Evolutionary conservation across 2,329 filamentous ascomycete genomes (phyloP).

Genomic region (Ceratocystiopsis sp.): DNA sequence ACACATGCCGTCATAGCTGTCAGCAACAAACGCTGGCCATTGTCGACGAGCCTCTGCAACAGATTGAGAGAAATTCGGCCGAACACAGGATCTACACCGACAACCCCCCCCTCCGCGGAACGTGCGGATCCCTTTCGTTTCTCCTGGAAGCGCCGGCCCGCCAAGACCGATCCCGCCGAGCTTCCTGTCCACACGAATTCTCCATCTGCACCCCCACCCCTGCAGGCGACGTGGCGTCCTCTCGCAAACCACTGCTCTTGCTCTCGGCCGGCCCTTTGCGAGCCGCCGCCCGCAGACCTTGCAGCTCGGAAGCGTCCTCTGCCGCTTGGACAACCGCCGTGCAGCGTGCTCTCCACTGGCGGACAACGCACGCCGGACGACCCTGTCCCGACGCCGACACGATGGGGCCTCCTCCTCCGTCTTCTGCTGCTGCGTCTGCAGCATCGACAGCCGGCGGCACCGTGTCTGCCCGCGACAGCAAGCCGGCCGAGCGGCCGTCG

Average conservation of each 20-base stretch:
- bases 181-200: too few relatives aligned
- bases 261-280: background rate
- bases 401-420: too few relatives aligned
- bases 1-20: too few relatives aligned
- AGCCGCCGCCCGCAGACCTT: background rate
- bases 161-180: too few relatives aligned
- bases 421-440: background rate
- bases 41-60: too few relatives aligned
- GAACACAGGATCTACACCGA: too few relatives aligned
- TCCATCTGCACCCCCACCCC: too few relatives aligned
- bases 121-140: too few relatives aligned
- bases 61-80: too few relatives aligned
- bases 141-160: too few relatives aligned
- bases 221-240: conserved; percentile 1
- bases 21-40: too few relatives aligned
- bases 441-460: conserved; percentile 10
- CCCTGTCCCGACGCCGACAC: background rate
- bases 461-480: conserved; percentile 22
- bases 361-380: background rate
- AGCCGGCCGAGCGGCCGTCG: conserved; percentile 36
- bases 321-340: background rate
- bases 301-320: conserved; percentile 1
- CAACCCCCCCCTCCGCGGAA: too few relatives aligned
- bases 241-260: conserved; percentile 1
- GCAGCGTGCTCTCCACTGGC: conserved; percentile 1